Percentiles rank a stretch among this genome's conserved stretches.
These are phyloP conservation scores for Pyrus hybrid DNA, from an alignment of 331 rosid genomes.

Conservation along the genomic window DNA sequence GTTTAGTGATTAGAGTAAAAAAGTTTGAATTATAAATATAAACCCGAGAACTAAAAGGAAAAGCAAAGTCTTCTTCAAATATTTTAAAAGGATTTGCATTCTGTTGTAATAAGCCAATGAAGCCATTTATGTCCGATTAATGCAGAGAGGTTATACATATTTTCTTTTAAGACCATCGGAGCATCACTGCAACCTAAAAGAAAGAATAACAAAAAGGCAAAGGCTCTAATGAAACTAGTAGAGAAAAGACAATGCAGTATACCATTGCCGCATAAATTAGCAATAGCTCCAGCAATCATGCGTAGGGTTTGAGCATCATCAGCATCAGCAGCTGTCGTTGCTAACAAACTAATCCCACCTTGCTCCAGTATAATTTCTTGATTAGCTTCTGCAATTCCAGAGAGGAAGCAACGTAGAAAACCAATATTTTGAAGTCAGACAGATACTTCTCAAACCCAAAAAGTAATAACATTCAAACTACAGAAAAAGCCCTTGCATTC, in stretches of 20 bases:
- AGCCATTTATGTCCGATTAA: neutral
- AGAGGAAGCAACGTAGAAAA: slow-evolving; percentile 22
- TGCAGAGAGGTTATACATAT: neutral
- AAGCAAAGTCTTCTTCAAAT: neutral
- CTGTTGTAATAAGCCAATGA: neutral
- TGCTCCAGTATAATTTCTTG: slow-evolving; percentile 90
- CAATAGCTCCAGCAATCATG: slow-evolving; percentile 97
- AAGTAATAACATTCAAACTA: slow-evolving; percentile 11
- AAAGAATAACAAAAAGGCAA: neutral
- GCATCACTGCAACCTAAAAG: no score
- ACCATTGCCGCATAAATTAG: slow-evolving; percentile 97
- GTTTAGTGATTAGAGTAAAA: neutral
- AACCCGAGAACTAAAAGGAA: neutral
- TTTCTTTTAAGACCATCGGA: neutral
- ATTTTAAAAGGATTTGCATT: neutral
- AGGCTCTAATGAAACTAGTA: neutral
- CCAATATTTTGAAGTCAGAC: neutral
- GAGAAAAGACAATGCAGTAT: slow-evolving; percentile 4
- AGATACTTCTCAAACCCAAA: neutral
- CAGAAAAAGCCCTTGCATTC: slow-evolving; percentile 9
- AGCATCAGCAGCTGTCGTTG: slow-evolving; percentile 91
- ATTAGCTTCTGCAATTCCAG: slow-evolving; percentile 65
- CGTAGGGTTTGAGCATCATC: slow-evolving; percentile 98
- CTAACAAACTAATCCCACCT: slow-evolving; percentile 89
- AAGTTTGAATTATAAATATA: neutral